Percentiles rank a stretch among this genome's conserved stretches.
Evolutionary conservation across 352 stramenopile species (phyloP).

Genomic region (Phytophthora tentaculata): DNA sequence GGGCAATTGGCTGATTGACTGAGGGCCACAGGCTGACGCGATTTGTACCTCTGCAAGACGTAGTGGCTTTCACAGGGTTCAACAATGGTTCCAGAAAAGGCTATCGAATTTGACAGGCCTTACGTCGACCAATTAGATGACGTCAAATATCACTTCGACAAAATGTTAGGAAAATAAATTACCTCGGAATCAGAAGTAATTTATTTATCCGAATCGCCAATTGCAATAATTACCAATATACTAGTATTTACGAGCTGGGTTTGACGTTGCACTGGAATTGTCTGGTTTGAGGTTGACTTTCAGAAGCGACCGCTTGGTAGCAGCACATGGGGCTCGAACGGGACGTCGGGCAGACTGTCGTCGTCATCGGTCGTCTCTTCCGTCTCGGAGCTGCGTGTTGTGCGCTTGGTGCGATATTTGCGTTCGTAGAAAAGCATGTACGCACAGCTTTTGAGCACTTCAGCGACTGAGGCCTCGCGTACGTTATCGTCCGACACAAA

Average conservation of each 20-base stretch:
- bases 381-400: constrained; percentile 39
- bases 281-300: constrained; percentile 9
- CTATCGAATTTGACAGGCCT: too few species aligned
- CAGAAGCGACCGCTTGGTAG: constrained; percentile 33
- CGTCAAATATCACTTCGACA: too few species aligned
- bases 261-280: not conserved
- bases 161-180: too few species aligned
- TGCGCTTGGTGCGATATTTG: constrained; percentile 55
- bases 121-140: too few species aligned
- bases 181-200: too few species aligned
- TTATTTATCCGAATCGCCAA: too few species aligned
- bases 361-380: constrained; percentile 47
- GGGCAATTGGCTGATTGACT: not conserved
- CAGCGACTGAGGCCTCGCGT: constrained; percentile 52
- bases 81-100: constrained; percentile 10
- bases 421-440: constrained; percentile 94
- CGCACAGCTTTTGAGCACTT: constrained; percentile 79
- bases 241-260: constrained; percentile 34
- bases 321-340: constrained; percentile 51
- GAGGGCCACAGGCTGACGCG: constrained; percentile 4
- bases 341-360: constrained; percentile 57
- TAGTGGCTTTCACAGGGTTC: not conserved
- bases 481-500: constrained; percentile 88
- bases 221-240: constrained; percentile 46
- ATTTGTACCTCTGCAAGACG: not conserved